A percentile compares a stretch with the other conserved stretches of the same genome.
Conservation (phyloP, 371 early-diverging fungal genomes). For the Mortierella sp. region DNA sequence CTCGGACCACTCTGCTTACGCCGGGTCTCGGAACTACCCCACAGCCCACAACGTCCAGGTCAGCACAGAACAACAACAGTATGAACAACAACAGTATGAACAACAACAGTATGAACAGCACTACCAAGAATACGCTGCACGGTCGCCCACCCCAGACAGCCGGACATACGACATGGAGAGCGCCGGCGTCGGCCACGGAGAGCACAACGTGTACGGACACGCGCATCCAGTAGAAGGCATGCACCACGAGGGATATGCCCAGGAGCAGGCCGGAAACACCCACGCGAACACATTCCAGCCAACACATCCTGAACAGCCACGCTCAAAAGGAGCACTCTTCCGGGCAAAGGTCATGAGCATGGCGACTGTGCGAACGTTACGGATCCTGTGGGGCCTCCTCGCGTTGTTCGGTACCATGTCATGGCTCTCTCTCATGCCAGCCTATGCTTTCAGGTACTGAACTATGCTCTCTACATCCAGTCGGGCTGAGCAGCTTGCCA, state of each 20-base stretch:
- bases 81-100: neutral
- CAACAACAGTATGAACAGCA: constrained; percentile 4
- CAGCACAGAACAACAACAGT: constrained; percentile 13
- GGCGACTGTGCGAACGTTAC: constrained; percentile 37
- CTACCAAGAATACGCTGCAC: neutral
- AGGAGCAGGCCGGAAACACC: constrained; percentile 6
- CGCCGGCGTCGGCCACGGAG: neutral
- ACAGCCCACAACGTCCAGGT: no score
- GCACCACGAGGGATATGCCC: neutral
- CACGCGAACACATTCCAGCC: constrained; percentile 2
- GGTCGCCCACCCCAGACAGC: constrained; percentile 18
- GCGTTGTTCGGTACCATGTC: constrained; percentile 32
- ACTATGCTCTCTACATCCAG: neutral
- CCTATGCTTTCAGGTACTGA: constrained; percentile 50
- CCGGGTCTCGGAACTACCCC: no score
- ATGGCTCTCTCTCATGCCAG: constrained; percentile 49
- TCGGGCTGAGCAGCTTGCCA: no score
- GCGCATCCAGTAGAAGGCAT: no score
- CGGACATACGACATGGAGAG: constrained; percentile 11
- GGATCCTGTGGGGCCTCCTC: constrained; percentile 33
- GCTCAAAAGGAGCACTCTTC: constrained; percentile 21
- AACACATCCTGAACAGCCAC: constrained; percentile 1
- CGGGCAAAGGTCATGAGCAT: constrained; percentile 26
- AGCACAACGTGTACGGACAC: neutral
- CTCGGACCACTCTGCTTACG: no score